Evolutionary conservation across 495 filamentous ascomycete genomes (phyloP).

Genomic region (Aspergillus bertholletiae): DNA sequence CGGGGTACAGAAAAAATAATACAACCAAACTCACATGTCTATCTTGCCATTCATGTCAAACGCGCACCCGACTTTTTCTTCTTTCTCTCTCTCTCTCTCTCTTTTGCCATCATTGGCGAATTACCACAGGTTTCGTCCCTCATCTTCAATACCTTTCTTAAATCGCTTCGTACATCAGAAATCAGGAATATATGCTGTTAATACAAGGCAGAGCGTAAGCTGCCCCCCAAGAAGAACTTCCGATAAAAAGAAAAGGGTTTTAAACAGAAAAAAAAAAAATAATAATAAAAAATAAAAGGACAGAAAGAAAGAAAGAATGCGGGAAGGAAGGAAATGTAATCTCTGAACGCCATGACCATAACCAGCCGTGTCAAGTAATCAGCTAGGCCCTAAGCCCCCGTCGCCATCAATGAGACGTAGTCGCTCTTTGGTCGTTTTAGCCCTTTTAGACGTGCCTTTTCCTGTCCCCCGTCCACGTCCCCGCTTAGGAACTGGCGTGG

Average conservation of each 20-base stretch:
- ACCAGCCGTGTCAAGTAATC: conserved; percentile 15
- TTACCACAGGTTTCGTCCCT: neutral
- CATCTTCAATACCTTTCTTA: neutral
- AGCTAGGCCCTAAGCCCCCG: conserved; percentile 36
- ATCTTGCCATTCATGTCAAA: neutral
- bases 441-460: conserved; percentile 69
- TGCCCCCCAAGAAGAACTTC: too few species aligned
- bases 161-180: neutral
- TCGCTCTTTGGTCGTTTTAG: conserved; percentile 86
- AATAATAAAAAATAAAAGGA: neutral
- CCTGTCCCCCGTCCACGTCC: conserved; percentile 42
- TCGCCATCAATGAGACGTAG: conserved; percentile 84
- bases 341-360: conserved; percentile 31
- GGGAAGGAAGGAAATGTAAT: conserved; percentile 2
- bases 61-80: neutral
- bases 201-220: conserved; percentile 22
- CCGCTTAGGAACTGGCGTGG: conserved; percentile 51
- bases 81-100: neutral
- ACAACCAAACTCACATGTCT: neutral
- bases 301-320: conserved; percentile 11
- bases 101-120: neutral
- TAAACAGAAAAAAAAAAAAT: conserved; percentile 9
- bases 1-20: neutral
- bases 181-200: conserved; percentile 4
- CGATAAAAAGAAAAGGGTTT: conserved; percentile 8